Percentiles rank a stretch among this genome's conserved stretches.
phyloP scores from a whole-genome alignment of 106 monocot species.

The Triglochin maritima region DNA sequence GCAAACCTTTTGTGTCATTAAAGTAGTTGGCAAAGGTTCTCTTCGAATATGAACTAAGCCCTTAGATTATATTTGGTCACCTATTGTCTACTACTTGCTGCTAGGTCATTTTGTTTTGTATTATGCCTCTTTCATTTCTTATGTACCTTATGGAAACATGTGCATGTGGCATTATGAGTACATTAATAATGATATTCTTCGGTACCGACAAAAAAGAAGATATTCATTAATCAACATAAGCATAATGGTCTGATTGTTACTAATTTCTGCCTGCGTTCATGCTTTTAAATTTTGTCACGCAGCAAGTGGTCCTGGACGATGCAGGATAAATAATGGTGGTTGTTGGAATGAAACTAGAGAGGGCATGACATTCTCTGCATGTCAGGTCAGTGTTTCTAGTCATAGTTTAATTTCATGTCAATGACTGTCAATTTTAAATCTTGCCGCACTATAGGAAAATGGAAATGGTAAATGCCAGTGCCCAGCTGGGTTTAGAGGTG shows the following conservation, averaged over 20 bases:
- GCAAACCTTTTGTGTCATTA: too few relatives aligned
- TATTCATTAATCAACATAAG: not conserved
- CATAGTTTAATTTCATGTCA: not conserved
- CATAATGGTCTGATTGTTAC: not conserved
- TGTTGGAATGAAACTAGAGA: slow-evolving; percentile 66
- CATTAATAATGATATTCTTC: not conserved
- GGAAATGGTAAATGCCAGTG: slow-evolving; percentile 70
- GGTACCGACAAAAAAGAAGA: not conserved
- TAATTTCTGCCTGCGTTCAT: not conserved
- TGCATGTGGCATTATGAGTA: too few relatives aligned
- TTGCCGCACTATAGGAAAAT: slow-evolving; percentile 27
- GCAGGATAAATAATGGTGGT: slow-evolving; percentile 85
- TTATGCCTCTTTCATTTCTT: not conserved
- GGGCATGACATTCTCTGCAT: slow-evolving; percentile 63
- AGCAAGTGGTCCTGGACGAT: slow-evolving; percentile 85
- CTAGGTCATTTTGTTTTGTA: not conserved
- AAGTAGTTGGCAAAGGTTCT: too few relatives aligned
- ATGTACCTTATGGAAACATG: too few relatives aligned
- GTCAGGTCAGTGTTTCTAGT: slow-evolving; percentile 37
- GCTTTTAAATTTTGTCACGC: slow-evolving; percentile 8
- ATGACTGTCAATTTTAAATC: not conserved
- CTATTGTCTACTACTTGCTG: too few relatives aligned
- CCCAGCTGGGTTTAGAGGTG: slow-evolving; percentile 72
- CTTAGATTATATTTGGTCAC: too few relatives aligned
- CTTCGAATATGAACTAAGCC: too few relatives aligned